Percentiles rank a stretch among this genome's conserved stretches.
Conservation (phyloP, 805 yeast genomes). For the Wickerhamiella cacticola region DNA sequence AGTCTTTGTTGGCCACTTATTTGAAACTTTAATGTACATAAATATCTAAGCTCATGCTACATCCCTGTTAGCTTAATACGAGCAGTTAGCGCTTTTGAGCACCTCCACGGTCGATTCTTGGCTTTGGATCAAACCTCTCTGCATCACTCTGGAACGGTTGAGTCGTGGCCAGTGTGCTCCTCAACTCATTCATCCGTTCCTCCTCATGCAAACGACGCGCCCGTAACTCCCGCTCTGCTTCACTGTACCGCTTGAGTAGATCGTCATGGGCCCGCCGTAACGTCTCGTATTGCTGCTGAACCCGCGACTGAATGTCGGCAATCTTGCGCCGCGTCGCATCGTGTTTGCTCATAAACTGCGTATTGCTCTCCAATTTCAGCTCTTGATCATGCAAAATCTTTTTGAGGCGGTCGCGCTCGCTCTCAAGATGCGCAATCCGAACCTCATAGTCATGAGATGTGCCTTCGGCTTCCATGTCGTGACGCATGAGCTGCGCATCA, state of each 20-base stretch:
- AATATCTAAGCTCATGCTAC: too few relatives aligned
- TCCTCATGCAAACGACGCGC: constrained; percentile 25
- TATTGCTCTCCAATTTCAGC: constrained; percentile 5
- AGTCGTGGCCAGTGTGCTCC: constrained; percentile 12
- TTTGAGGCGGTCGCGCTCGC: neutral
- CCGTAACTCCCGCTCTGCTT: constrained; percentile 23
- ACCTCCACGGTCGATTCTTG: constrained; percentile 5
- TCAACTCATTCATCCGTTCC: constrained; percentile 23
- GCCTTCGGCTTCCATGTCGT: constrained; percentile 7
- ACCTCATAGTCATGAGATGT: constrained; percentile 8
- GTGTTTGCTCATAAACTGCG: neutral
- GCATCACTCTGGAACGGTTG: constrained; percentile 9
- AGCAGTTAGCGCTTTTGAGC: constrained; percentile 5
- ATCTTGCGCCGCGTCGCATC: constrained; percentile 11
- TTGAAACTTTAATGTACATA: constrained; percentile 9
- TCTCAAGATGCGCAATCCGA: constrained; percentile 6
- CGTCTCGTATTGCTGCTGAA: constrained; percentile 15
- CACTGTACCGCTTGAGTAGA: constrained; percentile 21
- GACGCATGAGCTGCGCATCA: constrained; percentile 8
- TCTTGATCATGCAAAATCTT: constrained; percentile 6
- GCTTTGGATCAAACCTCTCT: neutral
- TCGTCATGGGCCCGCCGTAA: constrained; percentile 25
- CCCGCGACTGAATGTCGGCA: constrained; percentile 17
- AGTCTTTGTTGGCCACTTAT: constrained; percentile 15
- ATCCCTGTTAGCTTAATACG: too few relatives aligned